Base-by-base conservation (phyloP, 129 eudicot genomes). In the Flaveria robusta region DNA sequence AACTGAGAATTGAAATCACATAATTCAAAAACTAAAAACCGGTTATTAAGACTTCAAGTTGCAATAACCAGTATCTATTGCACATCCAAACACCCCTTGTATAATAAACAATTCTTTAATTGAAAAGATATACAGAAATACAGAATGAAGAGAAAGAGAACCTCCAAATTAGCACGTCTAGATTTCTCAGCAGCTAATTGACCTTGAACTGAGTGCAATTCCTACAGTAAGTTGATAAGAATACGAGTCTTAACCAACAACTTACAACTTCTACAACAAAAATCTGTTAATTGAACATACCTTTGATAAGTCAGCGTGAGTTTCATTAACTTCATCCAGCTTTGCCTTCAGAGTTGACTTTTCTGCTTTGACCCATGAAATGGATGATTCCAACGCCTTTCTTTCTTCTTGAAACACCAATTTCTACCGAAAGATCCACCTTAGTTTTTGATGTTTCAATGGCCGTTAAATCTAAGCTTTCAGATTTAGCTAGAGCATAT, bases 141-240 rank as follows among this genome's bases (percentile, higher is more conserved):
- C 39, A 34, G 39, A 34, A 34, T 37, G 23, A 60, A 52, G 51
- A 39, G 50, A 77, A 78, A 77, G 19, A 46, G 68, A 60, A 94
- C 99, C 99, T 95, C 99, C 43, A 95, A 85, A 66, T 82, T 88
- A 82, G 93, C 87, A 73, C 99, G 91, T 95, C 99, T 86, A 78
- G 97, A 95, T 85, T 95, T 86, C 88, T 95, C 99, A 81, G 90
- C 84, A 18, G 78, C 88, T 66, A 95, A 83, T 81, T 95, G 99
- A 71, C 84, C 89, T 83, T 91, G 96, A 79, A 91, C 91, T 9
- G 96, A 95, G 34, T 82, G 88, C 74, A 95, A 87, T 75, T 95
- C 99, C 98, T 93, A 84, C 60, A 87, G 79, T 65, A 66, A 70
- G 75, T 62, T 27, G 60, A 74, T 65, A 31, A 45, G 20, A 60